Evolutionary conservation across 768 basidiomycete genomes (phyloP), one percentile per base, ranked within the genome.

Genomic region (Boletus speciosus): DNA sequence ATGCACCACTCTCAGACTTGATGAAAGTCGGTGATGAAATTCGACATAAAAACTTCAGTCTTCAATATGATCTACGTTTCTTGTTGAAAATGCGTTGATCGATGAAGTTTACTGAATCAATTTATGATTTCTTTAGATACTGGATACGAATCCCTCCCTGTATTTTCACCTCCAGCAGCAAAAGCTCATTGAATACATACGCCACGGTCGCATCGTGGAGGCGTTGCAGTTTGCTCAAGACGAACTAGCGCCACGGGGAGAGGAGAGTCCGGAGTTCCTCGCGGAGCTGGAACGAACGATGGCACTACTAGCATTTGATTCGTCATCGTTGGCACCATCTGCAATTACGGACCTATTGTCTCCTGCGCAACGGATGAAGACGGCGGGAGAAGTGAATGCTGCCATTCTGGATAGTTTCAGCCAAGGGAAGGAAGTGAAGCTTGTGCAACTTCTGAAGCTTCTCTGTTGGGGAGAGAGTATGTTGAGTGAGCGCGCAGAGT

Each of bases 1-100:
- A 97, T 97, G 95, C 94, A 97, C 95, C 94, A 96, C 93, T 86
- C 94, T 83, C 79, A 97, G 85, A 76, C 85, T 79, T 74, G 66
- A 66, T 70, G 52, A 70, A 76, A 82, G 88, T 83, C 87, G 79
- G 75, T 93, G 93, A 90, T 86, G 94, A 95, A 71, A 84, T 65
- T 70, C 62, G 45, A 76, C 78, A 82, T 78, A 78, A 84, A 86
- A 87, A 86, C 88, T 91, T 90, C 88, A 90, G 90, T 92, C 88
- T 92, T 92, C 87, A 91, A 91, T 88, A 92, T 93, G 90, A 92
- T 80, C 63, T 67, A 61, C 49, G 19, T 40, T 46, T 54, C 41
- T n/a, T 37, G 19, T 57, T 47, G 37, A 34, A 39, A 34, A 12
- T 49, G 32, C 9, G 23, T 48, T 35, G 37, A 49, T 37, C 5